Conservation (phyloP, 352 stramenopile genomes). For the Phytopythium montanum region DNA sequence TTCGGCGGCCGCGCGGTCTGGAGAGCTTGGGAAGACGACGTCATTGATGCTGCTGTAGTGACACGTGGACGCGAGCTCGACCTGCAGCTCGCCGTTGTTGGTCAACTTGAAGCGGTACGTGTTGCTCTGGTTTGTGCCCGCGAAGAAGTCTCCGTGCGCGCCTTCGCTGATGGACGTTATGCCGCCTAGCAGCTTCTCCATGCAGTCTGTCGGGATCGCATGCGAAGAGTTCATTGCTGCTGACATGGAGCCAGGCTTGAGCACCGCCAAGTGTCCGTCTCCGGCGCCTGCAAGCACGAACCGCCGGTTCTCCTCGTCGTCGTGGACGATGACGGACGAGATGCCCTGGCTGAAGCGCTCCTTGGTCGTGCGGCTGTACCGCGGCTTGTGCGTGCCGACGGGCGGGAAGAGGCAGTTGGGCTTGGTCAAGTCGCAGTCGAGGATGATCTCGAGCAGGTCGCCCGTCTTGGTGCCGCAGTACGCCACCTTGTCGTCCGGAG, state of each 20-base stretch:
- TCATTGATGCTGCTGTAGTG: constrained; percentile 93
- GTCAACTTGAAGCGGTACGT: constrained; percentile 88
- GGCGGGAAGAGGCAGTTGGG: constrained; percentile 72
- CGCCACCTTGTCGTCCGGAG: constrained; percentile 89
- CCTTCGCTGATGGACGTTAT: constrained; percentile 90
- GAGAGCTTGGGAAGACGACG: constrained; percentile 87
- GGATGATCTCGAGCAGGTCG: constrained; percentile 94
- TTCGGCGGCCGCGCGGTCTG: constrained; percentile 44
- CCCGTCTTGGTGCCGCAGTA: constrained; percentile 95
- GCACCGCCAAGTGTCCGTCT: constrained; percentile 86
- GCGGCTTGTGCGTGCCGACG: constrained; percentile 75
- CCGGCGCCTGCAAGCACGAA: constrained; percentile 89
- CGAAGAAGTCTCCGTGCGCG: constrained; percentile 85
- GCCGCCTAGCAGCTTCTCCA: constrained; percentile 87
- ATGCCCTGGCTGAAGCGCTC: constrained; percentile 94
- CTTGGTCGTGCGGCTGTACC: constrained; percentile 89
- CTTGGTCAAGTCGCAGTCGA: constrained; percentile 94
- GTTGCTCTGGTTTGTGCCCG: constrained; percentile 93
- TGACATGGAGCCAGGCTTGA: constrained; percentile 35
- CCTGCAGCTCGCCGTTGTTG: constrained; percentile 30
- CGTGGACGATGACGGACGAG: constrained; percentile 79
- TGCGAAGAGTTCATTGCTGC: constrained; percentile 62
- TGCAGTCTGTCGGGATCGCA: constrained; percentile 56
- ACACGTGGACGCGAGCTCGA: constrained; percentile 86
- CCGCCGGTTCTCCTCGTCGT: constrained; percentile 85